These are phyloP conservation scores for Saccharomyces hybrid DNA, from an alignment of 1,139 yeast species.

Conservation along the genomic window DNA sequence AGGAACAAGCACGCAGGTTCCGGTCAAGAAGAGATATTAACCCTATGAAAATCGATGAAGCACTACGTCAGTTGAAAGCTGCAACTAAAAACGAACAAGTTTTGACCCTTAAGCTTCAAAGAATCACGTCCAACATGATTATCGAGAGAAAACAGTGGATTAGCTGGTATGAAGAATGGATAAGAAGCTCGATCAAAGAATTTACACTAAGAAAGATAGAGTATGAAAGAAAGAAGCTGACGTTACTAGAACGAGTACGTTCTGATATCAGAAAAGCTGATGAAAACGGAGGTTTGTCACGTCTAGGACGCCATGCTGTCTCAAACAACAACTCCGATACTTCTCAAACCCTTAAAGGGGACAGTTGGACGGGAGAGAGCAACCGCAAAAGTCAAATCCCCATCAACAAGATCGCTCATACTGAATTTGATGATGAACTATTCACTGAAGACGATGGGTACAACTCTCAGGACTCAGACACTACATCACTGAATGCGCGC, in stretches of 20 bases:
- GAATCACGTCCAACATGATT: slow-evolving; percentile 82
- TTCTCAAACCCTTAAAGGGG: slow-evolving; percentile 14
- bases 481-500: slow-evolving; percentile 56
- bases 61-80: slow-evolving; percentile 67
- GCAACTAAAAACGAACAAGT: slow-evolving; percentile 77
- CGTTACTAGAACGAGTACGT: slow-evolving; percentile 67
- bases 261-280: slow-evolving; percentile 72
- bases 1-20: slow-evolving; percentile 65
- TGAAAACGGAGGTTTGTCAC: slow-evolving; percentile 69
- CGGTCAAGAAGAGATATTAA: slow-evolving; percentile 70
- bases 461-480: neutral
- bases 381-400: slow-evolving; percentile 21
- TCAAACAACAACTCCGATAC: slow-evolving; percentile 43
- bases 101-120: slow-evolving; percentile 62
- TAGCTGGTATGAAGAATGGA: slow-evolving; percentile 47
- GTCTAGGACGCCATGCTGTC: slow-evolving; percentile 60
- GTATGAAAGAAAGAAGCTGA: slow-evolving; percentile 74
- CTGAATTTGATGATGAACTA: slow-evolving; percentile 13
- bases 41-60: slow-evolving; percentile 87
- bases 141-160: slow-evolving; percentile 53
- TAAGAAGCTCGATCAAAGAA: slow-evolving; percentile 48
- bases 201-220: slow-evolving; percentile 70
- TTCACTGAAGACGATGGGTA: slow-evolving; percentile 3
- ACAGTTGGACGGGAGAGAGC: slow-evolving; percentile 39
- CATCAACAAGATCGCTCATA: slow-evolving; percentile 10